Evolutionary conservation across 78 protist species (phyloP), one percentile per base, ranked within the genome.

Genomic region (Capsaspora owczarzaki): DNA sequence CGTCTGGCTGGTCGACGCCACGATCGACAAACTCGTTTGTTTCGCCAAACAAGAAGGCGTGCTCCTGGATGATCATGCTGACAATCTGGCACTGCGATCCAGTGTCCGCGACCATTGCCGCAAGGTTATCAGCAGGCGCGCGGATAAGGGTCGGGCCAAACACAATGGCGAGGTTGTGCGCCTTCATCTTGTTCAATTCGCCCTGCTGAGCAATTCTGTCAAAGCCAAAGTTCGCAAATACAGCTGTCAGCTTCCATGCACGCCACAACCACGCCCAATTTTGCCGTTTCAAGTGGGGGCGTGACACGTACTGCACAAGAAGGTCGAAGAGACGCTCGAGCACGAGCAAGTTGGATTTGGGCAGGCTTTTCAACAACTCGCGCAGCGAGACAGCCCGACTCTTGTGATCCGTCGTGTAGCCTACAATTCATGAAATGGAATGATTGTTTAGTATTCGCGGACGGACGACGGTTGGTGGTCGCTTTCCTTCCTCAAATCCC

Each of bases 81-180:
- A 49, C 56, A 49, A 49, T 10, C n/a, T 16, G 56, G 16, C 56
- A 10, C 56, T 49, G 56, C n/a, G 10, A 16, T 10, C 56, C 56
- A 16, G 66, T 56, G 66, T 56, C 66, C n/a, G 66, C 66, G 33
- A 63, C 19, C 20, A 63, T 20, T 1, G 72, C 33, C 43, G 23
- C 23, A 2, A 8, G 23, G 38, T 8, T 35, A 14, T 63, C 72
- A 31, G 6, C 43, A 35, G 72, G 2, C 41, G 72, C 72, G 35
- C 72, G 35, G 42, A 63, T 63, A 23, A 63, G 72, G 42, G 72
- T 69, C 75, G 75, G 75, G 23, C 75, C 75, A 41, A 69, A 41
- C 22, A 69, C 75, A 69, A 69, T 33, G 22, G 75, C 75, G 14
- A 69, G 75, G n/a, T 69, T 69, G 46, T 29, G 3, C 35, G 75